phyloP scores from a whole-genome alignment of 805 yeast species.

The Yarrowia hollandica region DNA sequence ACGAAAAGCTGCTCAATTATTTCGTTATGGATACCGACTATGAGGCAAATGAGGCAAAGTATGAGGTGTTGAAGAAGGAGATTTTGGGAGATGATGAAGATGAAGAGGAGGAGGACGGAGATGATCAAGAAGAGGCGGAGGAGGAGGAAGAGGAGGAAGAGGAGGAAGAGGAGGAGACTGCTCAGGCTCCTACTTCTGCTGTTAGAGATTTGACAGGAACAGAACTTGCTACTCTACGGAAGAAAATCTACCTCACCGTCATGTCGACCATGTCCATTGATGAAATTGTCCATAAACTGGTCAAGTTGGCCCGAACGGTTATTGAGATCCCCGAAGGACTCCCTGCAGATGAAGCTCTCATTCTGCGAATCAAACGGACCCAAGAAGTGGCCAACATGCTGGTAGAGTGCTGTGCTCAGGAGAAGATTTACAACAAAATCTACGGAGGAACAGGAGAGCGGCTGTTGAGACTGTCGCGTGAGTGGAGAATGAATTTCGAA shows the following conservation, averaged over 20 bases:
- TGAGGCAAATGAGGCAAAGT: constrained; percentile 52
- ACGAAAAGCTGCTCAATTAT: constrained; percentile 50
- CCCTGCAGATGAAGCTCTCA: constrained; percentile 40
- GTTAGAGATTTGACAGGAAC: constrained; percentile 71
- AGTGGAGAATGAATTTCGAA: constrained; percentile 61
- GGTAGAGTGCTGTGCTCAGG: constrained; percentile 79
- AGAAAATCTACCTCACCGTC: constrained; percentile 73
- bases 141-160: constrained; percentile 33
- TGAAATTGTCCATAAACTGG: constrained; percentile 86
- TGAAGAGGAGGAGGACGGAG: constrained; percentile 24
- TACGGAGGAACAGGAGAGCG: constrained; percentile 77
- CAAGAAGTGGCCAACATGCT: constrained; percentile 67
- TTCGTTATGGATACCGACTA: constrained; percentile 55
- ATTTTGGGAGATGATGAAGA: constrained; percentile 47
- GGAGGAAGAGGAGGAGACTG: constrained; percentile 33
- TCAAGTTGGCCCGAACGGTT: constrained; percentile 42
- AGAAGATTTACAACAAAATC: constrained; percentile 79
- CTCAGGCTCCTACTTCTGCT: constrained; percentile 32
- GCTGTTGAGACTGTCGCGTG: constrained; percentile 50
- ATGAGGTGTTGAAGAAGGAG: constrained; percentile 47
- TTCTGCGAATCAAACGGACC: constrained; percentile 44
- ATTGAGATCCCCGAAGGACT: constrained; percentile 42
- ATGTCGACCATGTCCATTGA: constrained; percentile 90
- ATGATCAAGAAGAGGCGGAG: constrained; percentile 31
- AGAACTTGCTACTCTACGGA: constrained; percentile 63